A percentile compares a stretch with the other conserved stretches of the same genome.
Conservation (phyloP, 2,329 filamentous ascomycete species). For the Fusarium liriodendri region DNA sequence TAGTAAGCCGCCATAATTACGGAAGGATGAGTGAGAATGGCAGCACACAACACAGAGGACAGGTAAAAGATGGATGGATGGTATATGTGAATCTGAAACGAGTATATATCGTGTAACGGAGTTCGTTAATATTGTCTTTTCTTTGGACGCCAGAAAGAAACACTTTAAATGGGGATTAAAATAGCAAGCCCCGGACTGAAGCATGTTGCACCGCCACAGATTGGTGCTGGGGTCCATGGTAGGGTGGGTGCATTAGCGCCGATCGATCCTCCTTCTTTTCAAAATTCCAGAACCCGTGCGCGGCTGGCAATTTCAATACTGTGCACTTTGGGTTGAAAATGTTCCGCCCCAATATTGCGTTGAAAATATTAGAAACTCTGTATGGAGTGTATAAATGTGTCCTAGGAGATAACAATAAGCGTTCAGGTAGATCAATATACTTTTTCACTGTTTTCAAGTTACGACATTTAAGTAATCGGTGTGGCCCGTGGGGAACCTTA, state of each 20-base stretch:
- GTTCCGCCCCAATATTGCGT: background rate
- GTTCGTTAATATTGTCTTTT: background rate
- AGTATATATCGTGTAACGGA: background rate
- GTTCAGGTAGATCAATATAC: background rate
- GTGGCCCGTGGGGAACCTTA: background rate
- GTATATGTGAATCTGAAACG: background rate
- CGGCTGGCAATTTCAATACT: constrained; percentile 9
- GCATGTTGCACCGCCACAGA: constrained; percentile 50
- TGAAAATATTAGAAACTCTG: background rate
- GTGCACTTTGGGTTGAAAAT: background rate
- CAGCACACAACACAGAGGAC: background rate
- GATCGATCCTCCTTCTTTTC: constrained; percentile 42
- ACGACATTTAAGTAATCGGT: background rate
- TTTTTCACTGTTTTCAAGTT: background rate
- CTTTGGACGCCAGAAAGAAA: background rate
- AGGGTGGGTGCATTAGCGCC: constrained; percentile 49
- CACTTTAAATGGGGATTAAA: constrained; percentile 5
- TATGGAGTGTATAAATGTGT: background rate
- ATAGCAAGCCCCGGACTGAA: constrained; percentile 27
- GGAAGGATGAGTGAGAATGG: background rate
- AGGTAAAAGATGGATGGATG: background rate
- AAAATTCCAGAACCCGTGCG: constrained; percentile 41
- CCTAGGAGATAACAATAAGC: background rate
- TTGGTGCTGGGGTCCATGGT: constrained; percentile 24
- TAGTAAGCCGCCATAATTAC: background rate